A percentile compares a stretch with the other conserved stretches of the same genome.
These are phyloP conservation scores for Astrothelium macrocarpum DNA, from an alignment of 495 filamentous ascomycete genomes.

Conservation along the genomic window DNA sequence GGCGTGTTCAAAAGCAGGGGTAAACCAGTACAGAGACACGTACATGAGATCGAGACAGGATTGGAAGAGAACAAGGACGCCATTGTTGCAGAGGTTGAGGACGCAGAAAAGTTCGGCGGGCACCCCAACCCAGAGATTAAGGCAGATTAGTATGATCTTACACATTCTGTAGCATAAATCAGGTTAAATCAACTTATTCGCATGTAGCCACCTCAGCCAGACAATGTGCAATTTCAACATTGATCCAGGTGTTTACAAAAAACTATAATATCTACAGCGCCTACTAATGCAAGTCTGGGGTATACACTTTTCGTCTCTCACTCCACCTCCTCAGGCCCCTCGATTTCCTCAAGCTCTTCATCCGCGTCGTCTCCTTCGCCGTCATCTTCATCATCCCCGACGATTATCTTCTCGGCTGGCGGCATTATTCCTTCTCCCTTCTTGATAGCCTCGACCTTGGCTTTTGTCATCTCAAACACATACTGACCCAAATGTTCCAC, in stretches of 20 bases:
- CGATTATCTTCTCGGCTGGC: constrained; percentile 10
- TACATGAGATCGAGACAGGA: not conserved
- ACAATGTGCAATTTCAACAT: not conserved
- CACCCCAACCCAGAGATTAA: not conserved
- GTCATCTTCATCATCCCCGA: constrained; percentile 19
- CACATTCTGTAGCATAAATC: too few relatives aligned
- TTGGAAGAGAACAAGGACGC: not conserved
- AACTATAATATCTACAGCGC: not conserved
- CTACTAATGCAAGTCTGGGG: not conserved
- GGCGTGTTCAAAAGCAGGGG: not conserved
- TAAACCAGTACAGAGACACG: not conserved
- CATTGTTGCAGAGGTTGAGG: not conserved
- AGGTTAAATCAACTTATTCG: too few relatives aligned
- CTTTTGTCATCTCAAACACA: constrained; percentile 91
- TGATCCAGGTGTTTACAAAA: not conserved
- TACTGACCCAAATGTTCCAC: constrained; percentile 95
- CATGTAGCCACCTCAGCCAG: too few relatives aligned
- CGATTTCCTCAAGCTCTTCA: constrained; percentile 9
- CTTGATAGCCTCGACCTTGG: constrained; percentile 61
- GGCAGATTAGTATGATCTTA: not conserved
- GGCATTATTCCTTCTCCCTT: constrained; percentile 27
- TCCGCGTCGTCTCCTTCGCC: constrained; percentile 27
- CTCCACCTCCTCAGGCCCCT: constrained; percentile 1
- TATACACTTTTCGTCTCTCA: not conserved
- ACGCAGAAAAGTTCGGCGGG: not conserved